Evolutionary conservation across 2,329 filamentous ascomycete genomes (phyloP).

Genomic region (Xylaria sp.): DNA sequence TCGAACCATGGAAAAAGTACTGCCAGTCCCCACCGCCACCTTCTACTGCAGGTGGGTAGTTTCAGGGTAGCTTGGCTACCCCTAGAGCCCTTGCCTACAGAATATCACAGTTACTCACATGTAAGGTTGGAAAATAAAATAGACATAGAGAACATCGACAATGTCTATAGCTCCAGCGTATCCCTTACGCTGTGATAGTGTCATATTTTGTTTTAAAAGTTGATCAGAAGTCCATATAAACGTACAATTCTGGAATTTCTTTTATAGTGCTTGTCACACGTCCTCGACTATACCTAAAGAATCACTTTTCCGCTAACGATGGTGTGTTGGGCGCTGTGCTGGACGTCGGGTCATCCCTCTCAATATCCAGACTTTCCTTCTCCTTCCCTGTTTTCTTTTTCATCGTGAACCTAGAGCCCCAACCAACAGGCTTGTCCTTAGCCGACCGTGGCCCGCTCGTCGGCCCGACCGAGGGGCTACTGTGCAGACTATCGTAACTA

Average conservation of each 20-base stretch:
- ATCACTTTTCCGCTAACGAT: slow-evolving; percentile 40
- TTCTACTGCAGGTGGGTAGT: background rate
- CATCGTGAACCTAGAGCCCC: slow-evolving; percentile 63
- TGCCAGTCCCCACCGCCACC: slow-evolving; percentile 43
- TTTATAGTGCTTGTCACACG: slow-evolving; percentile 4
- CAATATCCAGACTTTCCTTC: slow-evolving; percentile 65
- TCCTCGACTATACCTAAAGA: slow-evolving; percentile 11
- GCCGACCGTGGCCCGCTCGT: slow-evolving; percentile 54
- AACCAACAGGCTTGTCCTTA: slow-evolving; percentile 59
- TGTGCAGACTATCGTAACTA: slow-evolving; percentile 66
- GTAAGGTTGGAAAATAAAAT: background rate
- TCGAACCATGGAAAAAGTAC: slow-evolving; percentile 34
- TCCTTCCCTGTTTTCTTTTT: slow-evolving; percentile 67
- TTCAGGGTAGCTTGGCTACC: slow-evolving; percentile 10
- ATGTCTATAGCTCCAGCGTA: background rate
- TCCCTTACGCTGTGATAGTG: background rate
- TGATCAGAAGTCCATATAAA: background rate
- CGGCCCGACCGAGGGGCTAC: slow-evolving; percentile 66
- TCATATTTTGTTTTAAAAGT: background rate
- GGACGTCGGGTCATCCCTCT: slow-evolving; percentile 51
- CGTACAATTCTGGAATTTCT: background rate
- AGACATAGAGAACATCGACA: background rate
- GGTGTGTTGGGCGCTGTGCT: slow-evolving; percentile 34
- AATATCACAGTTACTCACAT: background rate
- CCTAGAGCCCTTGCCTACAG: background rate